Evolutionary conservation across 495 filamentous ascomycete species (phyloP).

Genomic region (Annulohypoxylon nitens): DNA sequence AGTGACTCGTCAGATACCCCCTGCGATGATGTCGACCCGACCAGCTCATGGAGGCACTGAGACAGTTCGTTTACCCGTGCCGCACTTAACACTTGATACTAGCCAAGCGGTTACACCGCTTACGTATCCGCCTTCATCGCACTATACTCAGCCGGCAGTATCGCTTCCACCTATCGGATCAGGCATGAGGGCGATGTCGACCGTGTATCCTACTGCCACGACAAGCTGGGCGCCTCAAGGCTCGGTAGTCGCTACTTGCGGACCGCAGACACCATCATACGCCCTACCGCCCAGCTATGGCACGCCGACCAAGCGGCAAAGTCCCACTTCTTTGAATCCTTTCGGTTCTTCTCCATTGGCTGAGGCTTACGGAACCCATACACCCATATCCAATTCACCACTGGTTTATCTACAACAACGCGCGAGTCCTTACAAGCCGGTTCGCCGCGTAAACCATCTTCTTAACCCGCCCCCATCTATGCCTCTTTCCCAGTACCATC

Average conservation of each 20-base stretch:
- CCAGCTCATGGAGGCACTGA: conserved; percentile 47
- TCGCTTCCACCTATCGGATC: conserved; percentile 61
- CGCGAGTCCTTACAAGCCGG: conserved; percentile 89
- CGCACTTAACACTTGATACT: conserved; percentile 61
- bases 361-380: conserved; percentile 66
- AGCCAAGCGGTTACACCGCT: conserved; percentile 41
- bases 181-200: conserved; percentile 65
- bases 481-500: conserved; percentile 80
- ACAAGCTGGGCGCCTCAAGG: conserved; percentile 51
- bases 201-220: conserved; percentile 56
- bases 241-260: conserved; percentile 51
- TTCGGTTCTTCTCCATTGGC: conserved; percentile 64
- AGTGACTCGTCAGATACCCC: conserved; percentile 43
- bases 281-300: conserved; percentile 51
- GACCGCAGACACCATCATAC: conserved; percentile 51
- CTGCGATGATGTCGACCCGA: conserved; percentile 55
- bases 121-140: conserved; percentile 32
- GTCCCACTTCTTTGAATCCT: conserved; percentile 49
- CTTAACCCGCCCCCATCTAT: conserved; percentile 87
- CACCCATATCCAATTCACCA: conserved; percentile 67
- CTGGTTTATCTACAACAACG: conserved; percentile 72
- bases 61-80: conserved; percentile 54
- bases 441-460: conserved; percentile 88
- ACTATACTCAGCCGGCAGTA: conserved; percentile 55
- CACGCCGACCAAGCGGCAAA: conserved; percentile 60